Evolutionary conservation across 352 stramenopile genomes (phyloP), one percentile per base, ranked within the genome.

Genomic region (Aphanomyces cochlioides): DNA sequence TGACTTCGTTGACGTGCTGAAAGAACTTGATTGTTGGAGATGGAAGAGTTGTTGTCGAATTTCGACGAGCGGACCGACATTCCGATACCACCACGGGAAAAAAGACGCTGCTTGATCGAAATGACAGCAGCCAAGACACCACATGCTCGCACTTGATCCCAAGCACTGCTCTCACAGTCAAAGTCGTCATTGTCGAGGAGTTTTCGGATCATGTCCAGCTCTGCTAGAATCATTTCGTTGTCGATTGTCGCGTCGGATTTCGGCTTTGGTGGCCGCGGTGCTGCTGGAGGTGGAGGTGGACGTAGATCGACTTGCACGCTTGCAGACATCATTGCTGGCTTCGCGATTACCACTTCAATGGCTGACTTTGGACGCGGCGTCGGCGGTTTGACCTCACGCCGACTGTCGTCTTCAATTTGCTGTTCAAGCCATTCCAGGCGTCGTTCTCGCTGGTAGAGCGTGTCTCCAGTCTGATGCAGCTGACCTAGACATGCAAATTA

Each of bases 201-300:
- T 28, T 67, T 53, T 7, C 59, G 59, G 21, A 67, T 67, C 39
- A 45, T 45, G 38, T 67, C 59, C 38, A 67, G 41, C 19, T 67
- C 59, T 13, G 17, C 21, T 7, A 67, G 7, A 13, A 67, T 39
- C 59, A 54, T 61, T 7, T 61, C 54, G 19, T 37, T 7, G 43
- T 67, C 59, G 3, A 40, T 43, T 7, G 40, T 28, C 6, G 40
- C 41, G 5, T 34, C 53, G n/a, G 59, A 19, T 17, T 67, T 39
- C 13, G 19, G 17, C 59, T 56, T 67, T 19, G 15, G 13, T 41
- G 10, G 39, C 2, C 40, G 56, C 10, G 13, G 34, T 34, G 7
- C 7, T 34, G 28, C 38, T 15, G 56, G 41, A 8, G 19, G 19
- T 40, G 17, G 41, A 7, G 59, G 59, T 3, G 39, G n/a, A 43